phyloP scores from a whole-genome alignment of 768 basidiomycete species.

The Lepiota venenata region DNA sequence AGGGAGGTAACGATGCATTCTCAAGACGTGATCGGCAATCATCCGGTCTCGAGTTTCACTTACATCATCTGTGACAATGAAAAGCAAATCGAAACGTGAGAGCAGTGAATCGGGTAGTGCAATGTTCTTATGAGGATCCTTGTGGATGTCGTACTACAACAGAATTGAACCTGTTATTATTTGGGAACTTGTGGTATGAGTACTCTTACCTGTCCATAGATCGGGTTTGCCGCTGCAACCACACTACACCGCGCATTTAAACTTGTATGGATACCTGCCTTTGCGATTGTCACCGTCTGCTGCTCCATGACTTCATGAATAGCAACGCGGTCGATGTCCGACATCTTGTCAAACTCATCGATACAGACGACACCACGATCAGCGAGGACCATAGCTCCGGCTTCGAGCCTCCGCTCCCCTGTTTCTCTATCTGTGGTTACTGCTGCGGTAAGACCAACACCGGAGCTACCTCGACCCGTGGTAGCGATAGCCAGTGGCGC shows the following conservation, averaged over 20 bases:
- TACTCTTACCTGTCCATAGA: constrained; percentile 84
- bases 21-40: constrained; percentile 96
- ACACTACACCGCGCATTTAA: constrained; percentile 98
- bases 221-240: constrained; percentile 97
- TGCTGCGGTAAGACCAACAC: constrained; percentile 97
- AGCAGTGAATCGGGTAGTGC: constrained; percentile 96
- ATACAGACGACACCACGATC: constrained; percentile 99
- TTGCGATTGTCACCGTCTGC: constrained; percentile 98
- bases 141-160: constrained; percentile 93
- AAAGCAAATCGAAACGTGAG: constrained; percentile 97
- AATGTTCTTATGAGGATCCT: constrained; percentile 98
- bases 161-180: constrained; percentile 14
- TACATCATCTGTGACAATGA: constrained; percentile 97
- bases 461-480: constrained; percentile 96
- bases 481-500: constrained; percentile 98
- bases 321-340: constrained; percentile 95
- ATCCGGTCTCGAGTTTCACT: constrained; percentile 90
- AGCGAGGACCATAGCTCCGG: constrained; percentile 99
- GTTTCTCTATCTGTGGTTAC: constrained; percentile 99
- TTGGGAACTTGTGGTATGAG: not conserved
- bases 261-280: constrained; percentile 98
- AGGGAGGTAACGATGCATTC: constrained; percentile 95
- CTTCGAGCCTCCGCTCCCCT: constrained; percentile 93
- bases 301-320: constrained; percentile 99
- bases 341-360: constrained; percentile 99